Conservation (phyloP, 139 green algal genomes). For the Micromonas pusilla region DNA sequence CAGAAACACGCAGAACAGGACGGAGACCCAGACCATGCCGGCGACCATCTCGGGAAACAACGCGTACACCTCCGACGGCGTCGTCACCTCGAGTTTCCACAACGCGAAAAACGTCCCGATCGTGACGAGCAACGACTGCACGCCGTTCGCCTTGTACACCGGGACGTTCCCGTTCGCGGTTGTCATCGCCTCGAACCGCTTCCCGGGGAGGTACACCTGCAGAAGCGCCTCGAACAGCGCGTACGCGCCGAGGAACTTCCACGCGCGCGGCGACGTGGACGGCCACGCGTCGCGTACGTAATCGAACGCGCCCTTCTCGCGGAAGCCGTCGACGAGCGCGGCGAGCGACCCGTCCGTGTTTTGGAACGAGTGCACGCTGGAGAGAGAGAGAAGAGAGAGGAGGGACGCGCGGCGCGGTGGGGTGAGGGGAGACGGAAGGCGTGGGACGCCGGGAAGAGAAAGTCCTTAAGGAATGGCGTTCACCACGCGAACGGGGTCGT, state of each 20-base stretch:
- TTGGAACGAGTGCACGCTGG: slow-evolving; percentile 37
- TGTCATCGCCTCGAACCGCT: slow-evolving; percentile 44
- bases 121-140: slow-evolving; percentile 43
- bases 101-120: slow-evolving; percentile 35
- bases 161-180: slow-evolving; percentile 58
- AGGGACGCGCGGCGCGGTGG: too few species aligned
- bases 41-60: slow-evolving; percentile 58
- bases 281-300: slow-evolving; percentile 37
- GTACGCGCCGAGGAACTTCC: slow-evolving; percentile 43
- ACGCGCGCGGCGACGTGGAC: slow-evolving; percentile 34
- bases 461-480: too few species aligned
- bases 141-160: slow-evolving; percentile 60
- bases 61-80: slow-evolving; percentile 51
- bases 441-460: too few species aligned
- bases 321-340: slow-evolving; percentile 6
- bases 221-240: slow-evolving; percentile 49
- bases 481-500: too few species aligned
- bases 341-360: slow-evolving; percentile 36
- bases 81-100: slow-evolving; percentile 38
- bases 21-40: slow-evolving; percentile 49
- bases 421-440: too few species aligned
- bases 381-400: too few species aligned
- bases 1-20: slow-evolving; percentile 56
- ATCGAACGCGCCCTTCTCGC: not conserved
- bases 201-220: slow-evolving; percentile 51